Conservation (phyloP, 140 eudicot species). For the Oenanthe javanica region DNA sequence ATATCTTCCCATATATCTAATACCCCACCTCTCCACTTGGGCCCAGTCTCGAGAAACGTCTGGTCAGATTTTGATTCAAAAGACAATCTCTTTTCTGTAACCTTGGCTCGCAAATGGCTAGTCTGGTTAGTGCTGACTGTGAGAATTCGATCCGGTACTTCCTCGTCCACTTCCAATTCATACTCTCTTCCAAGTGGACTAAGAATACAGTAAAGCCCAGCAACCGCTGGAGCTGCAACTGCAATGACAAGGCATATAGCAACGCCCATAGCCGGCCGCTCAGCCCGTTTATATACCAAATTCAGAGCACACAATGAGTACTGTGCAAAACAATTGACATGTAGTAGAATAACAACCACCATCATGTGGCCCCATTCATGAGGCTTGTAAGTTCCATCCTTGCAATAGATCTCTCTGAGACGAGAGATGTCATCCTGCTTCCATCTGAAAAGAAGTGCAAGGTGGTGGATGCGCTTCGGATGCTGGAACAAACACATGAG, state of each 20-base stretch:
- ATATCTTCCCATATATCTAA: conserved; percentile 33
- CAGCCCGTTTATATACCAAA: conserved; percentile 24
- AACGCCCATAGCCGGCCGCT: conserved; percentile 27
- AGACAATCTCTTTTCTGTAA: conserved; percentile 13
- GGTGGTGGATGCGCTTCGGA: conserved; percentile 30
- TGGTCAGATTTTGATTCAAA: conserved; percentile 12
- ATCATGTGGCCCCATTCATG: conserved; percentile 33
- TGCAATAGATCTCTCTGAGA: conserved; percentile 28
- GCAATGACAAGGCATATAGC: conserved; percentile 26
- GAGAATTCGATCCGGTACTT: conserved; percentile 15
- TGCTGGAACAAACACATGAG: conserved; percentile 39
- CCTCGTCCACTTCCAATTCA: conserved; percentile 23
- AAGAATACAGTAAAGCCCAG: conserved; percentile 25
- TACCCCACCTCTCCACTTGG: conserved; percentile 32
- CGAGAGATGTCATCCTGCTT: conserved; percentile 17
- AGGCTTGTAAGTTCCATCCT: conserved; percentile 31
- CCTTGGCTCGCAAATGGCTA: conserved; percentile 10
- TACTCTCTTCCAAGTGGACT: conserved; percentile 37
- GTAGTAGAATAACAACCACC: conserved; percentile 29
- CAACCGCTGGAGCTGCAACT: conserved; percentile 30
- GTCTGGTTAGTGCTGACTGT: conserved; percentile 2
- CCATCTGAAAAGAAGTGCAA: conserved; percentile 29
- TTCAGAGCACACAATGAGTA: conserved; percentile 36
- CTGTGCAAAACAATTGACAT: conserved; percentile 32
- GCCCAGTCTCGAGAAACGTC: conserved; percentile 11